Conservation (phyloP, 495 filamentous ascomycete genomes). For the Glutinoglossum americanum region DNA sequence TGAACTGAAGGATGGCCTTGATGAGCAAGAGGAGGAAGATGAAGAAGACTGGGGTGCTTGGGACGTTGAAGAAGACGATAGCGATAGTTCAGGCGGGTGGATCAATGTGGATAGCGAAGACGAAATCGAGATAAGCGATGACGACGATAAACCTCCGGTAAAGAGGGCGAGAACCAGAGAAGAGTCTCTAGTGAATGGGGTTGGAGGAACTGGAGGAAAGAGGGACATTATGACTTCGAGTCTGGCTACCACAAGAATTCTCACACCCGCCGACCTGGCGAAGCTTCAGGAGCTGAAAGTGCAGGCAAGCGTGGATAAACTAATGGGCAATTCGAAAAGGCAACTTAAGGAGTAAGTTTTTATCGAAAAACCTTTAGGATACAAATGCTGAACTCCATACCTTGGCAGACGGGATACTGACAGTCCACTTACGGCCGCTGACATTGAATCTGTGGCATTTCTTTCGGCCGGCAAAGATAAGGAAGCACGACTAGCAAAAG, state of each 20-base stretch:
- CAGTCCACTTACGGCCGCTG: slow-evolving; percentile 63
- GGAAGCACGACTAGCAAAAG: slow-evolving; percentile 61
- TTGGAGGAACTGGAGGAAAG: slow-evolving; percentile 9
- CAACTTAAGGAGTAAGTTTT: slow-evolving; percentile 4
- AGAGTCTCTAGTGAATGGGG: background rate
- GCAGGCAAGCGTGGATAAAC: slow-evolving; percentile 44
- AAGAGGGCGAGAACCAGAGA: slow-evolving; percentile 32
- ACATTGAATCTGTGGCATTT: slow-evolving; percentile 53
- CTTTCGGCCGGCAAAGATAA: slow-evolving; percentile 52
- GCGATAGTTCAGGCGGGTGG: slow-evolving; percentile 71
- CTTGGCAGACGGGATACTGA: slow-evolving; percentile 32
- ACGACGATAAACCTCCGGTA: slow-evolving; percentile 30
- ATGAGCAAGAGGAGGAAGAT: slow-evolving; percentile 23
- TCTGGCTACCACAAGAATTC: slow-evolving; percentile 59
- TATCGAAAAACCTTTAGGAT: background rate
- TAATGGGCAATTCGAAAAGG: slow-evolving; percentile 18
- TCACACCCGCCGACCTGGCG: slow-evolving; percentile 77
- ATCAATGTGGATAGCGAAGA: slow-evolving; percentile 72
- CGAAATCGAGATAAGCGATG: slow-evolving; percentile 53
- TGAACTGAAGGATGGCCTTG: slow-evolving; percentile 26
- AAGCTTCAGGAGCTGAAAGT: slow-evolving; percentile 77
- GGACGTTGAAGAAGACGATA: slow-evolving; percentile 22
- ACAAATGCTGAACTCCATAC: background rate
- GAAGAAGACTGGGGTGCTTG: slow-evolving; percentile 10
- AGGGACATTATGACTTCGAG: slow-evolving; percentile 31